Conservation (phyloP, 768 basidiomycete species). For the Exsudoporus frostii region DNA sequence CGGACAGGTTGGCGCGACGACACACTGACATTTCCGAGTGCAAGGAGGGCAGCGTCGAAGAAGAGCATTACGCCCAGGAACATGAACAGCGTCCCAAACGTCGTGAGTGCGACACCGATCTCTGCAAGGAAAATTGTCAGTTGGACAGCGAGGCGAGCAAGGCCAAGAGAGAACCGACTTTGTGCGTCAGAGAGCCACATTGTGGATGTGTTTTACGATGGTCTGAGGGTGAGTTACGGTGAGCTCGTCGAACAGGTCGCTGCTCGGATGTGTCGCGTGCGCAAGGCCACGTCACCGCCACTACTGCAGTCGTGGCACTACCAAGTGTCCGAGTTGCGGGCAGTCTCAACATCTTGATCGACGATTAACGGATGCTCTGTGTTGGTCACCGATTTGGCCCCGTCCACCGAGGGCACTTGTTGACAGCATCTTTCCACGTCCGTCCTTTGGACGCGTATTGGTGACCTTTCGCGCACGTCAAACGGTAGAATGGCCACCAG, state of each 20-base stretch:
- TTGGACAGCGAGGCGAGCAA: neutral
- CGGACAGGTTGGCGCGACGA: neutral
- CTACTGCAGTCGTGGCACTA: neutral
- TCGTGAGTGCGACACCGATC: constrained; percentile 95
- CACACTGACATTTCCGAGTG: constrained; percentile 89
- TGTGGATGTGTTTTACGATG: neutral
- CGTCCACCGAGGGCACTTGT: too few relatives aligned
- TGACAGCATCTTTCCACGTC: too few relatives aligned
- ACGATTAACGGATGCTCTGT: too few relatives aligned
- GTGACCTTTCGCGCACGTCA: too few relatives aligned
- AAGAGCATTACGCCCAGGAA: constrained; percentile 92
- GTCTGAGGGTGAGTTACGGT: neutral
- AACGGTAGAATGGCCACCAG: too few relatives aligned
- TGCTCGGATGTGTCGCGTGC: constrained; percentile 4
- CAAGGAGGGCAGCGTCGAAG: constrained; percentile 93
- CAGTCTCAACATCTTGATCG: too few relatives aligned
- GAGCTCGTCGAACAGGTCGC: neutral
- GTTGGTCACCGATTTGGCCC: too few relatives aligned
- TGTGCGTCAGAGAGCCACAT: constrained; percentile 59
- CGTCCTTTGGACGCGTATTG: too few relatives aligned
- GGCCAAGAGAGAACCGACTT: constrained; percentile 27
- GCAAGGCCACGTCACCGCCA: constrained; percentile 27
- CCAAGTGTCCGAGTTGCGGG: too few relatives aligned
- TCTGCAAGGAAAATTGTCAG: constrained; percentile 45
- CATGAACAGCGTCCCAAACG: constrained; percentile 95